Evolutionary conservation across 2,329 filamentous ascomycete genomes (phyloP).

Genomic region (Fusarium succisae): DNA sequence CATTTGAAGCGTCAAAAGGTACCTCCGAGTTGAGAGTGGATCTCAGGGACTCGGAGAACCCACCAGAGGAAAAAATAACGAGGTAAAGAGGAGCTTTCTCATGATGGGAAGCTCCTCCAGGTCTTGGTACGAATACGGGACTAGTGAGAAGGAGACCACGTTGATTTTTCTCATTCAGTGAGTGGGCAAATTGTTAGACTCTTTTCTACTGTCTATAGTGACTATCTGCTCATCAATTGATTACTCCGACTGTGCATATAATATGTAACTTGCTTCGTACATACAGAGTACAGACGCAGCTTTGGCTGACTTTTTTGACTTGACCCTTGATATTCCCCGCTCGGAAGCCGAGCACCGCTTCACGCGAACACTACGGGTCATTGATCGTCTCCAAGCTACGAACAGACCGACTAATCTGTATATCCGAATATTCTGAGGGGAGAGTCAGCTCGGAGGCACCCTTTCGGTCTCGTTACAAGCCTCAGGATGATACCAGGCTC

Average conservation of each 20-base stretch:
- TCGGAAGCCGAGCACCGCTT: constrained; percentile 41
- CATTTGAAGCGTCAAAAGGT: constrained; percentile 8
- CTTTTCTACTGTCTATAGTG: neutral
- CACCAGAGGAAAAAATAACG: constrained; percentile 15
- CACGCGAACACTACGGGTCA: constrained; percentile 23
- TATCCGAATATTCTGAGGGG: constrained; percentile 1
- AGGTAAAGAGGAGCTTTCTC: constrained; percentile 29
- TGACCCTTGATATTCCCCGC: constrained; percentile 29
- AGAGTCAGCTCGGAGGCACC: neutral
- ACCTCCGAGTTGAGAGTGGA: constrained; percentile 29
- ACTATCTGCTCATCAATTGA: neutral
- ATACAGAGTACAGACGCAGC: constrained; percentile 1
- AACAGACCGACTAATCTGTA: constrained; percentile 9
- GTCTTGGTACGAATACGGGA: constrained; percentile 35
- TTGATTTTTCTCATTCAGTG: constrained; percentile 38
- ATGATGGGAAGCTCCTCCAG: constrained; percentile 25
- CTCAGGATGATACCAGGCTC: neutral
- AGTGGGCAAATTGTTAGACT: constrained; percentile 25
- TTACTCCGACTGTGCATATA: neutral
- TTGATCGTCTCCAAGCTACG: constrained; percentile 18
- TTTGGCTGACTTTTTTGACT: constrained; percentile 2
- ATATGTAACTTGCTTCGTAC: neutral
- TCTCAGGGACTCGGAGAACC: constrained; percentile 26
- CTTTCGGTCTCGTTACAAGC: neutral
- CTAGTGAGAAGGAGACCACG: constrained; percentile 30